Evolutionary conservation across 176 grass and related monocot species (phyloP).

Genomic region (Carex parvula): DNA sequence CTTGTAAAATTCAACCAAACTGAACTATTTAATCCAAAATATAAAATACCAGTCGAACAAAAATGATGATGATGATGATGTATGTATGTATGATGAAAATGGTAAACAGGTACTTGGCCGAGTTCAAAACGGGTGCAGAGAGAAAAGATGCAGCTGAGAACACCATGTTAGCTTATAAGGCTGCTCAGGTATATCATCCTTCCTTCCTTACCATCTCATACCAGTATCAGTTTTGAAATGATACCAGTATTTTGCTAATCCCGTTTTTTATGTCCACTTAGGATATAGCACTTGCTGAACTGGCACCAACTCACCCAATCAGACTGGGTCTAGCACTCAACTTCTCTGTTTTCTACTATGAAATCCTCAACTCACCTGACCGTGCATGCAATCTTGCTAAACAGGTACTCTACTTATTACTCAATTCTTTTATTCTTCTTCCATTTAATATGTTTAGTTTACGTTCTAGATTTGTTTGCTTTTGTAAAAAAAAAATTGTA

Average conservation of each 20-base stretch:
- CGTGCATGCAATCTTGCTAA: constrained; percentile 72
- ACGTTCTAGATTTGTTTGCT: background rate
- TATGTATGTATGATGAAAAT: no score
- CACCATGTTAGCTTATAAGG: constrained; percentile 74
- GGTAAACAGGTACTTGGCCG: constrained; percentile 50
- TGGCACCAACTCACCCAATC: constrained; percentile 62
- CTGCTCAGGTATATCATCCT: constrained; percentile 50
- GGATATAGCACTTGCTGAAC: constrained; percentile 77
- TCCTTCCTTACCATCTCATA: background rate
- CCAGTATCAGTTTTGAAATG: background rate
- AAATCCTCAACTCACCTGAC: constrained; percentile 87
- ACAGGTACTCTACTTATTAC: constrained; percentile 36
- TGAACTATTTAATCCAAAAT: no score
- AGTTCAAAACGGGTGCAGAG: constrained; percentile 69
- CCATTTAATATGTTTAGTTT: no score
- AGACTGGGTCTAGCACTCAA: constrained; percentile 75
- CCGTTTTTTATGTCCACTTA: constrained; percentile 19
- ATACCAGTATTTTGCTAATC: background rate
- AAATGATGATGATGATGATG: no score
- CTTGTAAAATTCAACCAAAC: no score
- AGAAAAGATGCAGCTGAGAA: constrained; percentile 78
- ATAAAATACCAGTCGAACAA: no score
- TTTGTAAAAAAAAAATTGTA: background rate
- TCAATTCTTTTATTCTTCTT: background rate
- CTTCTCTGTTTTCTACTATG: constrained; percentile 86